Conservation (phyloP, 805 yeast species). For the Candida sithepensis region DNA sequence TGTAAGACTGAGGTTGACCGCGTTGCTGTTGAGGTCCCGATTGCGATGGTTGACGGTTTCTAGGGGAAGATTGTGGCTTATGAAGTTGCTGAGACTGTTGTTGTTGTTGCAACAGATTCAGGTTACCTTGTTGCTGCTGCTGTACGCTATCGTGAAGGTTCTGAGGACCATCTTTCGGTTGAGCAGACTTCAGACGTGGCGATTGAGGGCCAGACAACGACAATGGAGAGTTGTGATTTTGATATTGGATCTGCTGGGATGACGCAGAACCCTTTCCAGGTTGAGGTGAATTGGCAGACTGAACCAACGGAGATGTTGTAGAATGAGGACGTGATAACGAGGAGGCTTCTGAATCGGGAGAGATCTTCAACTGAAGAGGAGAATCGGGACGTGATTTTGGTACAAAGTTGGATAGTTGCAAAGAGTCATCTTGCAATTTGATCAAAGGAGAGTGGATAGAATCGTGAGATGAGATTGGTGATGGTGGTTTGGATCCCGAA, state of each 20-base stretch:
- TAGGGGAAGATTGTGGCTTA: neutral
- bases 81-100: neutral
- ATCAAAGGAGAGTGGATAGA: neutral
- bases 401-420: neutral
- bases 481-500: neutral
- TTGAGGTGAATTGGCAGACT: neutral
- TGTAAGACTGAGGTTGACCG: constrained; percentile 2
- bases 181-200: neutral
- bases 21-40: neutral
- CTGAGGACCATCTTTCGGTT: constrained; percentile 1
- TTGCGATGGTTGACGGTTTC: neutral
- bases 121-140: constrained; percentile 1
- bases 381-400: neutral
- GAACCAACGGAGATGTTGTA: neutral
- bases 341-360: neutral
- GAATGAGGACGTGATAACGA: neutral
- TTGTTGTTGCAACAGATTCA: constrained; percentile 3
- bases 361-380: neutral
- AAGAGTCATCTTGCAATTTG: neutral
- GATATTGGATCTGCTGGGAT: neutral
- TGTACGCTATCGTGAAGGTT: neutral
- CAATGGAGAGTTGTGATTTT: neutral
- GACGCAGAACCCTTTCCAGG: neutral
- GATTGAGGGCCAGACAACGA: neutral
- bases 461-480: neutral